Conservation (phyloP, 768 basidiomycete species). For the Pisolithus albus region DNA sequence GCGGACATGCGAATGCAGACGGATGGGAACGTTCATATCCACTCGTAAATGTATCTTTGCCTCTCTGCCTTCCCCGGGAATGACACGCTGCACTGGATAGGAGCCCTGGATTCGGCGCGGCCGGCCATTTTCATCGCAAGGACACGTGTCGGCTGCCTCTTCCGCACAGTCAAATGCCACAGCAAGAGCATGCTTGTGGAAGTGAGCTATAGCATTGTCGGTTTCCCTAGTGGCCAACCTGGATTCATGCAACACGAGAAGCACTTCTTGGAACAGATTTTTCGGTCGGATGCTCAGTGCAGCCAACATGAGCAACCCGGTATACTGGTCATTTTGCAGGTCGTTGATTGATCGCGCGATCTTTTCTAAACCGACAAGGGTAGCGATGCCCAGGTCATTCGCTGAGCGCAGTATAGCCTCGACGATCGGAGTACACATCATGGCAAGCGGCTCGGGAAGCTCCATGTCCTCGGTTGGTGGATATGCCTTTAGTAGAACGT, state of each 20-base stretch:
- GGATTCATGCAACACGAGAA: slow-evolving; percentile 52
- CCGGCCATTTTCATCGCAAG: slow-evolving; percentile 55
- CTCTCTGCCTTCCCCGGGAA: slow-evolving; percentile 24
- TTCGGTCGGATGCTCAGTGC: slow-evolving; percentile 46
- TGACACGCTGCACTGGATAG: slow-evolving; percentile 21
- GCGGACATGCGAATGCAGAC: slow-evolving; percentile 62
- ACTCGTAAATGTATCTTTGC: slow-evolving; percentile 51
- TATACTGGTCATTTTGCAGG: slow-evolving; percentile 37
- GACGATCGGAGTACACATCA: slow-evolving; percentile 31
- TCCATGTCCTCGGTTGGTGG: slow-evolving; percentile 37
- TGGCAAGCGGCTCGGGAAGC: slow-evolving; percentile 21
- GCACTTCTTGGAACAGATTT: slow-evolving; percentile 50
- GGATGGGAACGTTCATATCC: slow-evolving; percentile 41
- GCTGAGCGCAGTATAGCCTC: slow-evolving; percentile 48
- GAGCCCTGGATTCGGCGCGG: slow-evolving; percentile 37
- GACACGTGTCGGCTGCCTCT: slow-evolving; percentile 61
- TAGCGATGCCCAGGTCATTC: slow-evolving; percentile 46
- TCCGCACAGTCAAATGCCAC: slow-evolving; percentile 60
- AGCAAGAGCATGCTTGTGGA: slow-evolving; percentile 48
- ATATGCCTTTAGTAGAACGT: slow-evolving; percentile 42
- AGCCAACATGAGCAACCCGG: slow-evolving; percentile 46
- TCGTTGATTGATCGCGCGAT: slow-evolving; percentile 37
- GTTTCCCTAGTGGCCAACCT: slow-evolving; percentile 21
- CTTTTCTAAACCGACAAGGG: slow-evolving; percentile 55
- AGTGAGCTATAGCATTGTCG: slow-evolving; percentile 33